These are phyloP conservation scores for Teratosphaeriaceae sp. DNA, from an alignment of 2,329 filamentous ascomycete genomes.

Conservation along the genomic window DNA sequence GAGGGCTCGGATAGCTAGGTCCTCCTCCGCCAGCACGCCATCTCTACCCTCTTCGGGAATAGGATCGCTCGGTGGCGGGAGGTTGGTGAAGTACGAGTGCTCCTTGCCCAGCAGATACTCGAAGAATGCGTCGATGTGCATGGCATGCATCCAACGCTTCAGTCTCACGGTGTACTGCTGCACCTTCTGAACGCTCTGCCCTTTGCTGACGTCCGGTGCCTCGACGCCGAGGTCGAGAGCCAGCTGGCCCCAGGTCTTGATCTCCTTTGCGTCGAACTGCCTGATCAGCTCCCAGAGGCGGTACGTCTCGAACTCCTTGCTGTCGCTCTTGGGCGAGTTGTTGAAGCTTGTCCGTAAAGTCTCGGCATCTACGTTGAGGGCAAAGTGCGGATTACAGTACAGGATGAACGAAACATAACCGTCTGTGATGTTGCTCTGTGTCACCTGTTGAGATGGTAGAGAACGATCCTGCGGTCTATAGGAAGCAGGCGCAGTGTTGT, in stretches of 20 bases:
- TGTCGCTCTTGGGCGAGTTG: slow-evolving; percentile 76
- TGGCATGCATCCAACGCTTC: slow-evolving; percentile 91
- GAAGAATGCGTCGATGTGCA: slow-evolving; percentile 85
- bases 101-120: slow-evolving; percentile 75
- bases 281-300: slow-evolving; percentile 70
- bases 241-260: slow-evolving; percentile 89
- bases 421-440: slow-evolving; percentile 66
- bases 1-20: slow-evolving; percentile 77
- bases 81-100: slow-evolving; percentile 72
- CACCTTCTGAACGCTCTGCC: slow-evolving; percentile 78
- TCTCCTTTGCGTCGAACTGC: slow-evolving; percentile 71
- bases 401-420: slow-evolving; percentile 81
- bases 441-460: slow-evolving; percentile 63
- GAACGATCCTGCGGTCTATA: slow-evolving; percentile 42
- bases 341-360: slow-evolving; percentile 71
- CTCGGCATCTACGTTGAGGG: slow-evolving; percentile 60
- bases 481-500: slow-evolving; percentile 3
- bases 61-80: slow-evolving; percentile 60
- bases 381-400: slow-evolving; percentile 80
- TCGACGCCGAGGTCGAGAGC: slow-evolving; percentile 84
- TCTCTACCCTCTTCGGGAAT: slow-evolving; percentile 63
- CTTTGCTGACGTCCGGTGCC: slow-evolving; percentile 71
- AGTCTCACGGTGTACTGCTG: slow-evolving; percentile 90
- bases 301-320: slow-evolving; percentile 77
- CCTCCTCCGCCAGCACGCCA: slow-evolving; percentile 78